Evolutionary conservation across 148 eudicot species (phyloP), one percentile per base, ranked within the genome.

Genomic region (Amaranthus palmeri): DNA sequence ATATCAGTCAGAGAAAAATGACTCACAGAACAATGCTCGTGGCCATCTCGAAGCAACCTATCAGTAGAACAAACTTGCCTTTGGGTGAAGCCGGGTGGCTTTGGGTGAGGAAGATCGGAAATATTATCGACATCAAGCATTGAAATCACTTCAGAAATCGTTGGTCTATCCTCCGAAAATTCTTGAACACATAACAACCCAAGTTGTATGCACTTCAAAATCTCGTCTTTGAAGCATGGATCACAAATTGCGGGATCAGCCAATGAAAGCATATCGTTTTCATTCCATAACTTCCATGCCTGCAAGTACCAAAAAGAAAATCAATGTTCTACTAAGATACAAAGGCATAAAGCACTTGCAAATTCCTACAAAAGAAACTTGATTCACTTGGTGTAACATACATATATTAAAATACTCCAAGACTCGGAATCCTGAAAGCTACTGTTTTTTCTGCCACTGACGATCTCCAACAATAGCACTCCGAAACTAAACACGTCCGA

Each of bases 221-320:
- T 79, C 66, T 81, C 82, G 14, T 6, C 42, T 55, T 63, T n/a
- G 6, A 42, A 77, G 45, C 18, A 10, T 10, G 72, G 49, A 64
- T 55, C 58, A 3, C 25, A 25, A 53, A 84, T 56, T 0, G 61
- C 14, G 11, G 76, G 62, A 70, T 88, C 87, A 0, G 78, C 66
- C 53, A 86, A 46, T 56, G 66, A 47, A 44, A 14, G 3, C 15
- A 58, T 71, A 56, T 74, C 72, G 11, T 78, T 81, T n/a, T 86
- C 83, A 10, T 54, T 76, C 89, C 88, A 88, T 57, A 84, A 45
- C 49, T 72, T 84, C 90, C 92, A 88, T 61, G 88, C 90, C 90
- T 88, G 73, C 72, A 80, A 67, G 52, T 9, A 14, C 63, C 54
- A 8, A 5, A 56, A 10, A 10, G 12, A 8, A 15, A 18, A n/a